These are phyloP conservation scores for Hypoxylon sp. DNA, from an alignment of 2,329 filamentous ascomycete genomes.

Conservation along the genomic window DNA sequence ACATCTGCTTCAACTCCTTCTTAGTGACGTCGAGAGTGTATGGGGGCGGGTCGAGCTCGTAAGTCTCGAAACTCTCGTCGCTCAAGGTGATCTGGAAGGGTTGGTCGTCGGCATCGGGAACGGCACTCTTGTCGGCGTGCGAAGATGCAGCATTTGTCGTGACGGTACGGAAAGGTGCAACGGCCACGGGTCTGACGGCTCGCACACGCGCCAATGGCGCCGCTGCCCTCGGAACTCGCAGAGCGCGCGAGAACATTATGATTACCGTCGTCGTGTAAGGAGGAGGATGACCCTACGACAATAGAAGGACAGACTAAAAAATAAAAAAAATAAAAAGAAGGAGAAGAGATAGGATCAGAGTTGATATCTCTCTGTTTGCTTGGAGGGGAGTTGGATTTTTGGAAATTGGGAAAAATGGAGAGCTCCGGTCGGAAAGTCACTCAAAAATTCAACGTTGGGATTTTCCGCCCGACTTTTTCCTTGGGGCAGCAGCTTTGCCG, in stretches of 20 bases:
- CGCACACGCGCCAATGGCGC: constrained; percentile 62
- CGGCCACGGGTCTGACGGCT: constrained; percentile 54
- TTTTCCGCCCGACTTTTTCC: constrained; percentile 41
- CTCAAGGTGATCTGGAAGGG: constrained; percentile 91
- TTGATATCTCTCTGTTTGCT: constrained; percentile 8
- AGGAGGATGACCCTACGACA: not conserved
- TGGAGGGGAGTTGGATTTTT: constrained; percentile 24
- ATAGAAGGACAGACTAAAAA: not conserved
- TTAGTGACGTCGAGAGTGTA: constrained; percentile 95
- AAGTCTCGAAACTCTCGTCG: constrained; percentile 99
- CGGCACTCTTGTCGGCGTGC: constrained; percentile 80
- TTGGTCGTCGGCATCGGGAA: constrained; percentile 76
- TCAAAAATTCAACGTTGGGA: constrained; percentile 42
- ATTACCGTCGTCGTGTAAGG: constrained; percentile 4
- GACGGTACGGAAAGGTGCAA: constrained; percentile 73
- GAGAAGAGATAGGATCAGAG: constrained; percentile 9
- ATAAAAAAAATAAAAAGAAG: not conserved
- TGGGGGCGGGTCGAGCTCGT: constrained; percentile 94
- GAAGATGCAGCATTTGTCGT: constrained; percentile 95
- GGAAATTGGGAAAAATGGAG: constrained; percentile 34
- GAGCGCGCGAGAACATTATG: constrained; percentile 75
- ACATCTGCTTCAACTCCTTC: constrained; percentile 98
- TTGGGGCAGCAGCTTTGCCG: constrained; percentile 14
- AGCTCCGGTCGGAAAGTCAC: constrained; percentile 37
- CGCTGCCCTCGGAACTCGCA: constrained; percentile 67